Evolutionary conservation across 768 basidiomycete genomes (phyloP), one percentile per base, ranked within the genome.

Genomic region (Leccinum variicolor): DNA sequence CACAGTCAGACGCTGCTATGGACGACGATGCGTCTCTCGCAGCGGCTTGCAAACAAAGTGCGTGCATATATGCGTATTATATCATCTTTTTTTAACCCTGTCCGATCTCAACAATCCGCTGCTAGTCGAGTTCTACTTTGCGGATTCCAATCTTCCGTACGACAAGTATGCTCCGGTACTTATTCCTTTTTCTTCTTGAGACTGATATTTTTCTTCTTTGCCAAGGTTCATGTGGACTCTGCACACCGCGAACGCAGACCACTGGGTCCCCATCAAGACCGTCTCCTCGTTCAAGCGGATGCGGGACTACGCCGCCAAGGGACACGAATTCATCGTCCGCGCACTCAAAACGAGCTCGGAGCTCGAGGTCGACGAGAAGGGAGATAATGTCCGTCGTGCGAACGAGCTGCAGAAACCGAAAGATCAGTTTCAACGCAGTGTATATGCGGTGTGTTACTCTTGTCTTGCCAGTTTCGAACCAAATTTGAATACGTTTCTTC

Each of bases 261-360:
- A 97, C 66, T 98, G 94, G 94, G 84, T 98, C 6, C 86, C 94
- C 2, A 81, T 98, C 69, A 76, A 86, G 54, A 92, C 88, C 3
- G 84, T 98, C 56, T 81, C 89, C 6, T 94, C 92, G 7, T 98
- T 98, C 85, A 95, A 95, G 73, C 90, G 94, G 59, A 98, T 98
- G 95, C 79, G 83, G 41, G 89, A 90, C 28, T 90, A 82, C 67
- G 51, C 79, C 3, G 69, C 73, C 26, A 71, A 79, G 29, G 92
- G 92, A 6, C 57, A 80, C 17, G 81, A 83, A 19, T 93, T 90
- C 80, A 77, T 97, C 57, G 79, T 81, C 6, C 76, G 82, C 21
- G 88, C 86, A n/a, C 77, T 98, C 72, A 73, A 76, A 50, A 66
- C 73, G 39, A 79, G 81, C 61, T 64, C 69, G 8, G 71, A 80